Conservation (phyloP, 106 monocot genomes). For the Acorus calamus region DNA sequence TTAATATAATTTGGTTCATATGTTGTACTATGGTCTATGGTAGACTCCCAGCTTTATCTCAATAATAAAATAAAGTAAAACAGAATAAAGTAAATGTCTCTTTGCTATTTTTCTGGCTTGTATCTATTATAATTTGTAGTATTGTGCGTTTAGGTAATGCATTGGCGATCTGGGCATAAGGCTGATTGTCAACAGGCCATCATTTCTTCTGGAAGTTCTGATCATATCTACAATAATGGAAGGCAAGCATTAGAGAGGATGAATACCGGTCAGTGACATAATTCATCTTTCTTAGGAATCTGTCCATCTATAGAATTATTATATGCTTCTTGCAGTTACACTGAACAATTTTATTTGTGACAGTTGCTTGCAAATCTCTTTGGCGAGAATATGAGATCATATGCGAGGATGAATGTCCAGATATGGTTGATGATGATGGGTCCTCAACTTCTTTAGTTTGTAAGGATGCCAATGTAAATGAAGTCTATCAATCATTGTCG, state of each 20-base stretch:
- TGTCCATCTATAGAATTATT: not conserved
- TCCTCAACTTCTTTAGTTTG: slow-evolving; percentile 27
- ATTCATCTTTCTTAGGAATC: not conserved
- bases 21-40: too few relatives aligned
- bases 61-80: too few relatives aligned
- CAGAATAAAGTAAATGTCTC: too few relatives aligned
- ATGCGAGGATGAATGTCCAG: slow-evolving; percentile 55
- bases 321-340: slow-evolving; percentile 6
- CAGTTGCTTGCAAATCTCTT: slow-evolving; percentile 44
- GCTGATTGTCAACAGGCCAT: slow-evolving; percentile 44
- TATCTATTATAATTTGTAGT: too few relatives aligned
- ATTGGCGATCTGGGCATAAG: slow-evolving; percentile 76
- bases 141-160: slow-evolving; percentile 30
- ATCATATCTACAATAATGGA: slow-evolving; percentile 1
- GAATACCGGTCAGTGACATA: slow-evolving; percentile 15
- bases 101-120: too few relatives aligned
- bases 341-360: slow-evolving; percentile 5
- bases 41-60: too few relatives aligned
- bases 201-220: slow-evolving; percentile 26
- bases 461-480: slow-evolving; percentile 31
- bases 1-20: too few relatives aligned
- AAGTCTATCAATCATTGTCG: slow-evolving; percentile 32
- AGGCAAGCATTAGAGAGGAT: slow-evolving; percentile 7
- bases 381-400: slow-evolving; percentile 85
- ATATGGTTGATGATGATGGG: slow-evolving; percentile 30